These are phyloP conservation scores for Aspergillus novofumigatus DNA, from an alignment of 2,329 filamentous ascomycete genomes.

Conservation along the genomic window DNA sequence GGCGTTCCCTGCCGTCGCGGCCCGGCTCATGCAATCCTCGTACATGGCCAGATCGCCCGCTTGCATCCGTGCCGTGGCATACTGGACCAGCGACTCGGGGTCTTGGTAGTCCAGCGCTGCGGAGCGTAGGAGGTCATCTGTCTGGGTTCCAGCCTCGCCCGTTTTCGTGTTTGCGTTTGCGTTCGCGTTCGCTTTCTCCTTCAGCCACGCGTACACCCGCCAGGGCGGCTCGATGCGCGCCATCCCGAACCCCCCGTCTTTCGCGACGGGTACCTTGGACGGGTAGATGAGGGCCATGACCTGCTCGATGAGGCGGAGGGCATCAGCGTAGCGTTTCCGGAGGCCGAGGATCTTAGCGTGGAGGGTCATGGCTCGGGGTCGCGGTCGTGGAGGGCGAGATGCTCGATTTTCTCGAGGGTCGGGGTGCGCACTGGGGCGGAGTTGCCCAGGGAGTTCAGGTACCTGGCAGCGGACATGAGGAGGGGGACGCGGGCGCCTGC, in stretches of 20 bases:
- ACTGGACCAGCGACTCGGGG: slow-evolving; percentile 22
- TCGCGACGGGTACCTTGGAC: not conserved
- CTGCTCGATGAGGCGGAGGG: slow-evolving; percentile 21
- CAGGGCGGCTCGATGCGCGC: slow-evolving; percentile 22
- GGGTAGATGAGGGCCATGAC: slow-evolving; percentile 22
- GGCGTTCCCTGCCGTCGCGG: slow-evolving; percentile 26
- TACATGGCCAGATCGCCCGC: slow-evolving; percentile 25
- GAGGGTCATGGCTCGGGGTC: slow-evolving; percentile 26
- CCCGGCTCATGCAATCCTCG: slow-evolving; percentile 33
- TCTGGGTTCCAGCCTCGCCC: slow-evolving; percentile 8
- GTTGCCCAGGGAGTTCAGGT: slow-evolving; percentile 2
- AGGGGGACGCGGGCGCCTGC: slow-evolving; percentile 20
- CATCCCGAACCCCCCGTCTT: slow-evolving; percentile 1
- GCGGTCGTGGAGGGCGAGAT: slow-evolving; percentile 18
- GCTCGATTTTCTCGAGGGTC: slow-evolving; percentile 17
- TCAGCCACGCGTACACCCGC: slow-evolving; percentile 23
- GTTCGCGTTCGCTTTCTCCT: not conserved
- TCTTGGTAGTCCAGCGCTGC: slow-evolving; percentile 32
- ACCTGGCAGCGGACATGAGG: slow-evolving; percentile 9
- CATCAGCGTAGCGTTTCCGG: slow-evolving; percentile 18
- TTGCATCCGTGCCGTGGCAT: slow-evolving; percentile 22
- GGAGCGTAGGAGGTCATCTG: slow-evolving; percentile 10
- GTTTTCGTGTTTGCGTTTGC: not conserved
- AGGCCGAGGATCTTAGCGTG: slow-evolving; percentile 24
- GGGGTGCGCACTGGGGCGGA: slow-evolving; percentile 4